These are phyloP conservation scores for Alternaria brassicicola DNA, from an alignment of 2,329 filamentous ascomycete genomes.

Conservation along the genomic window DNA sequence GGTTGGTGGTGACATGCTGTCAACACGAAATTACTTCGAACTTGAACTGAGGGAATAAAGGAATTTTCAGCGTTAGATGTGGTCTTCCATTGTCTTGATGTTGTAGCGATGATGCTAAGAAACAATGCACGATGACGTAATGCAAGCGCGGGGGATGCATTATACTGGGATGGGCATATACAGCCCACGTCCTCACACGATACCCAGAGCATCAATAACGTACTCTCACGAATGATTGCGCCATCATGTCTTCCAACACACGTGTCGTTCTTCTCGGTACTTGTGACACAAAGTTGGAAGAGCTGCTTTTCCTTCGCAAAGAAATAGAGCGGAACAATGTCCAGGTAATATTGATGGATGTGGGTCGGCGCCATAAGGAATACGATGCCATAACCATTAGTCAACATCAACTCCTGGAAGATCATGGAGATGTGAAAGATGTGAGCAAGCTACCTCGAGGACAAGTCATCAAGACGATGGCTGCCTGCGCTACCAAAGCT, in stretches of 20 bases:
- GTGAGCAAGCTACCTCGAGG: constrained; percentile 55
- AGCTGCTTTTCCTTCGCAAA: constrained; percentile 62
- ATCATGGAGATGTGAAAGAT: constrained; percentile 34
- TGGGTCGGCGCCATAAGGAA: constrained; percentile 56
- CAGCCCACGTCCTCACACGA: not conserved
- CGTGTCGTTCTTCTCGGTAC: constrained; percentile 65
- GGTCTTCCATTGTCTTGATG: not conserved
- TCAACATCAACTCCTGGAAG: constrained; percentile 51
- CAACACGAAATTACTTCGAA: not conserved
- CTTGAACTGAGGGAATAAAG: not conserved
- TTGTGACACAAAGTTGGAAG: constrained; percentile 68
- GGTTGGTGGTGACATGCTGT: constrained; percentile 62
- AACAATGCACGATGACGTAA: constrained; percentile 19
- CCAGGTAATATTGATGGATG: constrained; percentile 60
- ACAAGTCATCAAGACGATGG: constrained; percentile 64
- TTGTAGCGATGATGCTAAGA: not conserved
- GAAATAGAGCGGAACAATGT: constrained; percentile 49
- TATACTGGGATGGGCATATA: not conserved
- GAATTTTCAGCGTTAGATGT: not conserved
- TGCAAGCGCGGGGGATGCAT: constrained; percentile 1
- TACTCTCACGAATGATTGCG: not conserved
- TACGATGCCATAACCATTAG: constrained; percentile 57
- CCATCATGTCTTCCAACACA: constrained; percentile 14
- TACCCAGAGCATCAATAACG: not conserved
- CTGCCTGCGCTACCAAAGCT: constrained; percentile 53